phyloP scores from a whole-genome alignment of 768 basidiomycete species.

The Termitomyces sp. region DNA sequence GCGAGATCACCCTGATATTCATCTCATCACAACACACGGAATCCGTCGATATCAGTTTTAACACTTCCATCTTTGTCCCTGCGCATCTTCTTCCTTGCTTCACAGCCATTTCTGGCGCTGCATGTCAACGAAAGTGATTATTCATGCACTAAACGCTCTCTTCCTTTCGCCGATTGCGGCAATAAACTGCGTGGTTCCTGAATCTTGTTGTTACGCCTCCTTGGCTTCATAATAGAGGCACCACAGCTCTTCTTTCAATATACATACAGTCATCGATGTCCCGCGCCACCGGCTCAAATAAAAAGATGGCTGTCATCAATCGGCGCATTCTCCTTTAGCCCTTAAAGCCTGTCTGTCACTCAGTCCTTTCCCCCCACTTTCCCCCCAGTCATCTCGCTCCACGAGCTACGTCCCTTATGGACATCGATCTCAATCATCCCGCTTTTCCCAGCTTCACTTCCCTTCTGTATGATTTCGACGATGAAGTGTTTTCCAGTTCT shows the following conservation, averaged over 20 bases:
- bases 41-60: slow-evolving; percentile 10
- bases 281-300: slow-evolving; percentile 25
- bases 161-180: slow-evolving; percentile 6
- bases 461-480: slow-evolving; percentile 1
- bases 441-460: slow-evolving; percentile 3
- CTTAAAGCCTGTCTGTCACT: slow-evolving; percentile 12
- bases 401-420: neutral
- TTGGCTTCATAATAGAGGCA: slow-evolving; percentile 17
- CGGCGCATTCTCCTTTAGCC: slow-evolving; percentile 16
- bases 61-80: slow-evolving; percentile 6
- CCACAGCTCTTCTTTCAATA: slow-evolving; percentile 15
- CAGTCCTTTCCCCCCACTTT: slow-evolving; percentile 1
- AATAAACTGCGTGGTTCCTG: slow-evolving; percentile 27
- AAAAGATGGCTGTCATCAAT: slow-evolving; percentile 18
- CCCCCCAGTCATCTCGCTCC: neutral
- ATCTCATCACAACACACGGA: slow-evolving; percentile 12
- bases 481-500: slow-evolving; percentile 1
- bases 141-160: neutral
- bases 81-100: slow-evolving; percentile 8
- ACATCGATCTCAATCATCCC: slow-evolving; percentile 8
- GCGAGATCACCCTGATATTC: slow-evolving; percentile 19
- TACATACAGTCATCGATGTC: slow-evolving; percentile 24
- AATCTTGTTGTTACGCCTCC: slow-evolving; percentile 32
- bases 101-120: slow-evolving; percentile 10
- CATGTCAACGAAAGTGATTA: slow-evolving; percentile 4